phyloP scores from a whole-genome alignment of 225 moss, liverwort and hornwort genomes.

The Pseudoscleropodium purum region DNA sequence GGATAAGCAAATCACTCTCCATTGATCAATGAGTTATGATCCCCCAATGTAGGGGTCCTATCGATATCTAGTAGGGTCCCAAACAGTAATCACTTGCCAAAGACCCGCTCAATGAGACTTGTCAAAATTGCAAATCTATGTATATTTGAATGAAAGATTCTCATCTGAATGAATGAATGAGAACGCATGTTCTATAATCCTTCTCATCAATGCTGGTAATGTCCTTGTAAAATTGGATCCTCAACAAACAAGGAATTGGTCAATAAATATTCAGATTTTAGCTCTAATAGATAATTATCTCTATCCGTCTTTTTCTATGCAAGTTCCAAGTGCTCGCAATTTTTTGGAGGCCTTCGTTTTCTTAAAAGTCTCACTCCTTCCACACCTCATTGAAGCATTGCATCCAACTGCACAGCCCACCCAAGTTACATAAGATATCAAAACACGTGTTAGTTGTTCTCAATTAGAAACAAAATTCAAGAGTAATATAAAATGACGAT shows the following conservation, averaged over 20 bases:
- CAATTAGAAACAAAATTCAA: background rate
- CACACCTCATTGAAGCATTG: constrained; percentile 62
- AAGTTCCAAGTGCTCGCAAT: constrained; percentile 90
- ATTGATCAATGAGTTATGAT: too few species aligned
- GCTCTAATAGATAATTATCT: constrained; percentile 10
- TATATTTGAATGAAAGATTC: background rate
- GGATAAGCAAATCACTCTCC: too few species aligned
- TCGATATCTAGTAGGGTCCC: too few species aligned
- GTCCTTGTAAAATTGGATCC: background rate
- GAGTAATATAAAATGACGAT: background rate
- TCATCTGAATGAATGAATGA: background rate
- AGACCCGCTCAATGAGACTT: too few species aligned
- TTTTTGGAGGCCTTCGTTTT: constrained; percentile 65
- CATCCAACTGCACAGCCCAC: constrained; percentile 54
- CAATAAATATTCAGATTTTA: background rate
- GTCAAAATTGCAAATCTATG: too few species aligned
- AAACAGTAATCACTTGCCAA: too few species aligned
- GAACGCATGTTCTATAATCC: background rate
- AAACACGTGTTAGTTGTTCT: background rate
- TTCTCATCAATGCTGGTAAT: background rate
- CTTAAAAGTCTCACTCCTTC: constrained; percentile 68
- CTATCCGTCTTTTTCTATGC: constrained; percentile 69
- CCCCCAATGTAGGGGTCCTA: too few species aligned
- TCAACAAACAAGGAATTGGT: background rate
- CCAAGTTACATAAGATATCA: background rate